Percentiles rank a stretch among this genome's conserved stretches.
These are phyloP conservation scores for Fusarium irregulare DNA, from an alignment of 2,329 filamentous ascomycete genomes.

Conservation along the genomic window DNA sequence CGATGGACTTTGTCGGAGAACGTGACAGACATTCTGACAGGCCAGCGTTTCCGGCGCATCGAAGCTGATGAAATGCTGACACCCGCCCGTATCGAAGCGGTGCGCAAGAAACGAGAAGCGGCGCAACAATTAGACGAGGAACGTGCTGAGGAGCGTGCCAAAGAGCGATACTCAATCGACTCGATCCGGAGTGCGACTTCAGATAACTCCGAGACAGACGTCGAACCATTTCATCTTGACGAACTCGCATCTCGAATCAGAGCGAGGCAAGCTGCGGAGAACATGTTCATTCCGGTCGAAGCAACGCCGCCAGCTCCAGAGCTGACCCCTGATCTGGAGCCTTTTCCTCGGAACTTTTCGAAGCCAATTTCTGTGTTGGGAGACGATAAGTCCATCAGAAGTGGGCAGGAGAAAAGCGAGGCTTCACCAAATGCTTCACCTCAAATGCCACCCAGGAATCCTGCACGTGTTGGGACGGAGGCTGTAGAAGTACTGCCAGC, in stretches of 20 bases:
- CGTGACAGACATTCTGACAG: slow-evolving; percentile 66
- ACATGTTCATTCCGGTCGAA: slow-evolving; percentile 8
- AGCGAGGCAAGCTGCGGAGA: slow-evolving; percentile 47
- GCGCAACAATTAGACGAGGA: slow-evolving; percentile 39
- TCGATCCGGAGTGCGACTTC: slow-evolving; percentile 40
- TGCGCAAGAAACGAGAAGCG: slow-evolving; percentile 53
- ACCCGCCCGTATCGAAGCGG: slow-evolving; percentile 61
- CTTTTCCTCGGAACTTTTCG: slow-evolving; percentile 44
- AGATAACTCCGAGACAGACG: slow-evolving; percentile 52
- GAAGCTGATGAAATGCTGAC: slow-evolving; percentile 71
- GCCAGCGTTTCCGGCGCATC: slow-evolving; percentile 64
- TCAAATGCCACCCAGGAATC: slow-evolving; percentile 39
- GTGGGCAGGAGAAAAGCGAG: slow-evolving; percentile 8
- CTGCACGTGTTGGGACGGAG: slow-evolving; percentile 29
- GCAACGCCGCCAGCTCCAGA: slow-evolving; percentile 15
- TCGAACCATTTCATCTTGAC: slow-evolving; percentile 63
- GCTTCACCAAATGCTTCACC: slow-evolving; percentile 4
- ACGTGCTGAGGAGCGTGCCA: slow-evolving; percentile 6
- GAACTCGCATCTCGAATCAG: slow-evolving; percentile 58
- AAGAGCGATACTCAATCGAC: slow-evolving; percentile 40
- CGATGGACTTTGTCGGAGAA: slow-evolving; percentile 68
- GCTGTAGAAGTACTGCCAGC: slow-evolving; percentile 35
- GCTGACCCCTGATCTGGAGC: slow-evolving; percentile 33
- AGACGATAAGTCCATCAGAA: slow-evolving; percentile 14
- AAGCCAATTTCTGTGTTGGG: slow-evolving; percentile 1